phyloP scores from a whole-genome alignment of 768 basidiomycete species.

The Galerina marginata region DNA sequence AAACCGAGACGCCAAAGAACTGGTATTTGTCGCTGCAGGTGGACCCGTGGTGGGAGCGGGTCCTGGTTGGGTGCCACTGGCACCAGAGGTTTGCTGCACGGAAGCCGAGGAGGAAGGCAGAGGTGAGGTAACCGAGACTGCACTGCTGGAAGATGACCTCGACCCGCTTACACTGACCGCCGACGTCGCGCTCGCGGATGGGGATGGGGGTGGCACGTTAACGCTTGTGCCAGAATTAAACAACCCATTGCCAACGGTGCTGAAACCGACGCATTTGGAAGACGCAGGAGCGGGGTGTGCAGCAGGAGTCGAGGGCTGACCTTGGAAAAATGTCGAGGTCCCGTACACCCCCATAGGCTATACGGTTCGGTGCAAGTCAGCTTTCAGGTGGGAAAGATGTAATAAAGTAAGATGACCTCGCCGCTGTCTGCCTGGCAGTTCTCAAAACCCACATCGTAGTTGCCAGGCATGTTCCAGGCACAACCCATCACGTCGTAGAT shows the following conservation, averaged over 20 bases:
- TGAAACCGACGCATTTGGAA: slow-evolving; percentile 59
- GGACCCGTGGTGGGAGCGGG: neutral
- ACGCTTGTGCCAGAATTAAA: slow-evolving; percentile 34
- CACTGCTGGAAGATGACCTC: slow-evolving; percentile 4
- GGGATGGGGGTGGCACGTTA: slow-evolving; percentile 19
- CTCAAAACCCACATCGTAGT: slow-evolving; percentile 53
- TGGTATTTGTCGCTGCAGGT: slow-evolving; percentile 12
- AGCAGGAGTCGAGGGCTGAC: slow-evolving; percentile 56
- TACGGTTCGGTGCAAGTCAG: neutral
- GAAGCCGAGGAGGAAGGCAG: slow-evolving; percentile 11
- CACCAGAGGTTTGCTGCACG: slow-evolving; percentile 8
- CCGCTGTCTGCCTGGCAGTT: slow-evolving; percentile 59
- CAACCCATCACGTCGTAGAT: slow-evolving; percentile 64
- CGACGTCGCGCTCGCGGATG: slow-evolving; percentile 21
- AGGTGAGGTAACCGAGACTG: neutral
- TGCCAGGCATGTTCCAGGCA: slow-evolving; percentile 65
- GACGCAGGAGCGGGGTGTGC: slow-evolving; percentile 63
- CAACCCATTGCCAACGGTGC: slow-evolving; percentile 57
- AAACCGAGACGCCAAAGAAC: slow-evolving; percentile 10
- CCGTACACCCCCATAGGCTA: slow-evolving; percentile 76
- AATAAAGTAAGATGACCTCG: slow-evolving; percentile 37
- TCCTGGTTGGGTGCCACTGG: neutral
- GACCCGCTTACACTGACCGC: slow-evolving; percentile 6
- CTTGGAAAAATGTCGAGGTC: slow-evolving; percentile 70
- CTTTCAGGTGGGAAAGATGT: neutral